Base-by-base conservation (phyloP, 1,139 yeast species). In the Pichia sp. region DNA sequence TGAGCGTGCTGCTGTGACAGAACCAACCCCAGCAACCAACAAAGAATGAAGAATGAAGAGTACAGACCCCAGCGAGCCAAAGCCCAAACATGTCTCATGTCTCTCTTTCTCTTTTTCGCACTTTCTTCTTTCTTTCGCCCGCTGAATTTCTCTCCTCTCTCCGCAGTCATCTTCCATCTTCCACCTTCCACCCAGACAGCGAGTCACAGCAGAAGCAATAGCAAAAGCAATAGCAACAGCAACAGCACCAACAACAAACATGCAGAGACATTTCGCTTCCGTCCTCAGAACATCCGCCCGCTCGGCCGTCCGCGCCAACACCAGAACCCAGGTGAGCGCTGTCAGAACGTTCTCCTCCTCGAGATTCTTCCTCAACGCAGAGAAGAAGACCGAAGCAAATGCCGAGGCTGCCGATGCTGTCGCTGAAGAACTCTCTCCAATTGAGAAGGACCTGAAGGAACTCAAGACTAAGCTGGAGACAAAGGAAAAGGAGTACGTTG, bases 401-500 rank as follows among this genome's bases (percentile, higher is more conserved):
- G 42, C 46, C 24, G 40, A 33, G 19, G 16, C 39, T 9, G 31
- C 32, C 13, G 43, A 35, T 22, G 41, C 42, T 10, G 44, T 38
- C 20, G 38, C 33, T 6, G 38, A 44, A 34, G 47, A 44, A 27
- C 34, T 44, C 14, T 40, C 36, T 27, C 46, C 49, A 27, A 33
- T 52, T 27, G 56, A 46, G 35, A 51, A 38, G 30, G 58, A 47
- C 40, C 42, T 67, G 19, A 63, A 59, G 30, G 74, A 71, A 37
- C 59, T 79, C 46, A 64, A 74, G 56, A 65, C 64, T 27, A 77
- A 81, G 56, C 66, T 75, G 46, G 69, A 64, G 29, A 68, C 69
- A 45, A 85, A 84, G 61, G 88, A 80, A 55, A 84, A 83, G 58
- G 95, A 86, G 46, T 69, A 72, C 45, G 91, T 87, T 21, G 84